Conservation (phyloP, 306 rosid genomes). For the Corylus americana region DNA sequence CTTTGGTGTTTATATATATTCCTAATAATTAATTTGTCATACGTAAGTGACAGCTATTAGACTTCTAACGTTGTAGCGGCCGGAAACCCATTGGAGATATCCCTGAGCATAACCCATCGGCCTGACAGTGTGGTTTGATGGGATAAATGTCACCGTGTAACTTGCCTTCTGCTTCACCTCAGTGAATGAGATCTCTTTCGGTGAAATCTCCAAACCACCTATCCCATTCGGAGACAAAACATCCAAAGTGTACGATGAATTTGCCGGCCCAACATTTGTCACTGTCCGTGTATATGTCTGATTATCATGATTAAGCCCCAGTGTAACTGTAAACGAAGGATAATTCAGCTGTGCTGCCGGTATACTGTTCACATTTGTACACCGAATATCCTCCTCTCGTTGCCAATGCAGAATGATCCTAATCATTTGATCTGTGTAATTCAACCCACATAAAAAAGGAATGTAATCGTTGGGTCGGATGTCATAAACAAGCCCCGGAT, state of each 20-base stretch:
- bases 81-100: constrained; percentile 48
- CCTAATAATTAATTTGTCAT: constrained; percentile 11
- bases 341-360: constrained; percentile 49
- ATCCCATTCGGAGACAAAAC: constrained; percentile 34
- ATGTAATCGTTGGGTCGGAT: constrained; percentile 43
- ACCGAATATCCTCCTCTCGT: constrained; percentile 13
- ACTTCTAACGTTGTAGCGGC: constrained; percentile 36
- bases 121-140: constrained; percentile 3
- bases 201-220: constrained; percentile 21
- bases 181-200: constrained; percentile 34
- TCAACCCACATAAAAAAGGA: constrained; percentile 56
- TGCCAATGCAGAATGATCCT: constrained; percentile 20
- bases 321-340: constrained; percentile 43
- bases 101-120: constrained; percentile 35
- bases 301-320: constrained; percentile 13
- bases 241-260: constrained; percentile 32
- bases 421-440: constrained; percentile 41
- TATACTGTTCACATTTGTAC: constrained; percentile 30
- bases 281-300: constrained; percentile 43
- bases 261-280: constrained; percentile 48
- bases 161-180: constrained; percentile 38
- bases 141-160: constrained; percentile 31
- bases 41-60: constrained; percentile 36
- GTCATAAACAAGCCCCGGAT: constrained; percentile 57
- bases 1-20: too few relatives aligned